Base-by-base conservation (phyloP, 2,329 filamentous ascomycete species). In the Botrytis galanthina region DNA sequence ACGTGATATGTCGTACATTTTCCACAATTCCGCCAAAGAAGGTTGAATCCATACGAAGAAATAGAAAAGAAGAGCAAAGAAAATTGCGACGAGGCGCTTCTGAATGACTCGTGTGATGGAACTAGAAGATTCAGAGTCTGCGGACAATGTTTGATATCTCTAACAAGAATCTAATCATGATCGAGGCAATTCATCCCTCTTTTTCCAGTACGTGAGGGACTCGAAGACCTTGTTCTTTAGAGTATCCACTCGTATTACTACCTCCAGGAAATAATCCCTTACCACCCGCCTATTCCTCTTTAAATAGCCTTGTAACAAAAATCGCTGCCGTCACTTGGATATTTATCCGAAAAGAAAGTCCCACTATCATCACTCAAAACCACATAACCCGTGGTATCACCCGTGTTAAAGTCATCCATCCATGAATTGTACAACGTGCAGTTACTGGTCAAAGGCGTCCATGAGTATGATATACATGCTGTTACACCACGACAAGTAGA, bases 281-380 rank as follows among this genome's bases (percentile, higher is more conserved):
- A 4, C 3, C 9, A 16, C 18, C 51, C 14, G 12, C 7, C 14
- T 32, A 9, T 29, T 4, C 4, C 3, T 3, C 7, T 57, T 59
- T n/a, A 70, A 44, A 22, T 22, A 42, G 29, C 16, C 2, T 12
- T 20, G 32, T 39, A 71, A 54, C 70, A 71, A 66, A 71, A 71
- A 35, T 71, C 37, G 12, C 60, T 39, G n/a, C 70, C 60, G 54
- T 71, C 70, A 57, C 35, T 57, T 4, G 70, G 70, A 54, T 71
- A 71, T 71, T 71, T 71, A 66, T 71, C 46, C 39, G 59, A 64
- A 57, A 64, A 71, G 35, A 64, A 71, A 5, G 64, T 51, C 35
- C 70, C 60, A 62, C 32, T 71, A 18, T 18, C 37, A 39, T 57
- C 44, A 66, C n/a, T 54, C 60, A 51, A 32, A 26, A 64, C 32